Base-by-base conservation (phyloP, 2,329 filamentous ascomycete genomes). In the Scedosporium aurantiacum region DNA sequence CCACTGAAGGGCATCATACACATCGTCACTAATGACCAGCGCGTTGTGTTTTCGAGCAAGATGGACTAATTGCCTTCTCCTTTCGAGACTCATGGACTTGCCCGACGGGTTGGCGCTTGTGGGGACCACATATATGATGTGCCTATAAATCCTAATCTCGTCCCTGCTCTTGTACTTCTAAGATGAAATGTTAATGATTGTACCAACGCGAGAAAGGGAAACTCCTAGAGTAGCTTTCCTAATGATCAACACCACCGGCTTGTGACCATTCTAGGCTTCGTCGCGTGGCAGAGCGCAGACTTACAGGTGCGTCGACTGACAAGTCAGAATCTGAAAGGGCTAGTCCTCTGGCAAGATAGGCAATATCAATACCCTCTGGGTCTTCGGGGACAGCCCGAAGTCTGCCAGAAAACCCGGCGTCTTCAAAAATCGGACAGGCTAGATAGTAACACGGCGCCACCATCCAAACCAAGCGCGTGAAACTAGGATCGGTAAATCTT, bases 1-100 rank as follows among this genome's bases (percentile, higher is more conserved):
- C 90, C 91, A 97, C 70, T 92, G 89, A 4, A 97, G 79, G 66
- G 93, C 88, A 71, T 97, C 93, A 70, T 99, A 99, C 8, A 97
- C 91, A 71, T 99, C 94, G 74, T 97, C 93, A 57, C 84, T 84
- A 28, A 97, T 80, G 61, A 97, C 74, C n/a, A 97, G 80, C 5
- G 90, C 90, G 71, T 97, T 86, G 70, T 88, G 84, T 63, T 85
- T 78, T 62, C 93, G 82, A 0, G 93, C 93, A 5, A 97, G 74
- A n/a, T 78, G 76, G 25, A 97, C 85, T 3, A 97, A 79, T 10
- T 77, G 77, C 64, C 85, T 75, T 3, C 94, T 82, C 28, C 88
- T 82, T 18, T 74, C 70, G 3, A 91, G 72, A 14, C 86, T 85
- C 86, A 95, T 93, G 2, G 90, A 91, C 69, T 87, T 88, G 32